Percentiles rank a stretch among this genome's conserved stretches.
Conservation (phyloP, 2,329 filamentous ascomycete species). For the Stemphylium beticola region DNA sequence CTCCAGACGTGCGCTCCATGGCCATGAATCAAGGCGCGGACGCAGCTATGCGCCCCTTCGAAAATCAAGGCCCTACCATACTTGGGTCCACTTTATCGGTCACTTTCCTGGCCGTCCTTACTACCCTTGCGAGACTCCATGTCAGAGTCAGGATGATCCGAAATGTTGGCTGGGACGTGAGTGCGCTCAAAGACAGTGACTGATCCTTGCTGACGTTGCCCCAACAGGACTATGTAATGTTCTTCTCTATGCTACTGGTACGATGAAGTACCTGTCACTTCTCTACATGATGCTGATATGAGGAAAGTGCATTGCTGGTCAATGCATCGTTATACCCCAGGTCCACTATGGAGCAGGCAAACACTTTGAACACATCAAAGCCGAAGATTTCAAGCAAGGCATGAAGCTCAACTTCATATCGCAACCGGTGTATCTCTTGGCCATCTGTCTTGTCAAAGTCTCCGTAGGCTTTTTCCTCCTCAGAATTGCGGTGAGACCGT, state of each 20-base stretch:
- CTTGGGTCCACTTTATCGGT: constrained; percentile 52
- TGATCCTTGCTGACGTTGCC: constrained; percentile 13
- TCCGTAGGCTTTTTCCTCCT: constrained; percentile 59
- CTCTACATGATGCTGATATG: constrained; percentile 5
- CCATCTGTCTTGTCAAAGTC: constrained; percentile 56
- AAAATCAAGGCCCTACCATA: constrained; percentile 47
- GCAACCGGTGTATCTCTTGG: constrained; percentile 56
- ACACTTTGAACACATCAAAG: constrained; percentile 53
- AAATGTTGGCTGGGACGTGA: constrained; percentile 58
- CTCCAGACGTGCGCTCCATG: not conserved
- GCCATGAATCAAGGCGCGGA: not conserved
- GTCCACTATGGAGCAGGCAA: constrained; percentile 55
- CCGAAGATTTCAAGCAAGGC: constrained; percentile 41
- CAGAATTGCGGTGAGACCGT: constrained; percentile 50
- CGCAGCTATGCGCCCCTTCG: constrained; percentile 3
- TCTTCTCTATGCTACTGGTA: constrained; percentile 49
- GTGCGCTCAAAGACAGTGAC: not conserved
- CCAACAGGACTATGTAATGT: constrained; percentile 52
- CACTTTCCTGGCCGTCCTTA: constrained; percentile 50
- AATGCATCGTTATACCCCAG: constrained; percentile 51
- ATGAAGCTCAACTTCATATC: constrained; percentile 58
- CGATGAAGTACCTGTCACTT: not conserved
- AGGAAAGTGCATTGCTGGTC: constrained; percentile 46
- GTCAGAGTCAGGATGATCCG: constrained; percentile 59
- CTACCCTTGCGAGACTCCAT: constrained; percentile 52